phyloP scores from a whole-genome alignment of 1,284 basidiomycete species.

The Heimioporus retisporus region DNA sequence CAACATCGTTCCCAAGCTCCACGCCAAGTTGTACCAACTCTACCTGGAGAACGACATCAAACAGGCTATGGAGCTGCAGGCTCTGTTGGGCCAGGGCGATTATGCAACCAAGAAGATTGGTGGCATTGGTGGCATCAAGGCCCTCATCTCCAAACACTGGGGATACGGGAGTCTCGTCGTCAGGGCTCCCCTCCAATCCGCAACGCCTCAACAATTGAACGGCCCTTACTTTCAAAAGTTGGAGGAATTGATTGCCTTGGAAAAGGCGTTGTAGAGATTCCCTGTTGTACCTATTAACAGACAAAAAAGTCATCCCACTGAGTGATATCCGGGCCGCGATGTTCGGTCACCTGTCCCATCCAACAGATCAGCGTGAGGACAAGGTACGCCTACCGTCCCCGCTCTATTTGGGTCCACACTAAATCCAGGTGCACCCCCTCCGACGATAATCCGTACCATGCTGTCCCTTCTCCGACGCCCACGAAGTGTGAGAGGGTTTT shows the following conservation, averaged over 20 bases:
- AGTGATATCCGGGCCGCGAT: not conserved
- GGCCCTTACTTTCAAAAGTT: slow-evolving; percentile 47
- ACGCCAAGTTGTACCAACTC: slow-evolving; percentile 68
- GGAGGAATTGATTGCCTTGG: slow-evolving; percentile 70
- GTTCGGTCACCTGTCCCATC: not conserved
- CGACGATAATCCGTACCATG: no score
- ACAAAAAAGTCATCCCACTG: no score
- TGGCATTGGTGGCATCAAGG: slow-evolving; percentile 78
- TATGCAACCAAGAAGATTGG: slow-evolving; percentile 80
- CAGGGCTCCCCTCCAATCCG: slow-evolving; percentile 67
- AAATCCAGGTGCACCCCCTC: not conserved
- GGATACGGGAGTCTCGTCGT: slow-evolving; percentile 72
- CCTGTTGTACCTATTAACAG: slow-evolving; percentile 9
- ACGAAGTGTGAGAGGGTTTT: no score
- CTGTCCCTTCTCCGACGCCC: not conserved
- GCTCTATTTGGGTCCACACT: not conserved
- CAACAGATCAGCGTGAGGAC: not conserved
- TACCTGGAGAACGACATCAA: slow-evolving; percentile 67
- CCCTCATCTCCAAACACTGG: slow-evolving; percentile 74
- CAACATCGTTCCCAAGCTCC: slow-evolving; percentile 83
- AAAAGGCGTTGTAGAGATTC: slow-evolving; percentile 59
- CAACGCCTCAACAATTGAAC: slow-evolving; percentile 45
- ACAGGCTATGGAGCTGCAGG: slow-evolving; percentile 79
- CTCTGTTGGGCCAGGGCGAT: slow-evolving; percentile 77
- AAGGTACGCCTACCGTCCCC: not conserved